A percentile compares a stretch with the other conserved stretches of the same genome.
Conservation (phyloP, 352 stramenopile species). For the Phytopythium vexans region DNA sequence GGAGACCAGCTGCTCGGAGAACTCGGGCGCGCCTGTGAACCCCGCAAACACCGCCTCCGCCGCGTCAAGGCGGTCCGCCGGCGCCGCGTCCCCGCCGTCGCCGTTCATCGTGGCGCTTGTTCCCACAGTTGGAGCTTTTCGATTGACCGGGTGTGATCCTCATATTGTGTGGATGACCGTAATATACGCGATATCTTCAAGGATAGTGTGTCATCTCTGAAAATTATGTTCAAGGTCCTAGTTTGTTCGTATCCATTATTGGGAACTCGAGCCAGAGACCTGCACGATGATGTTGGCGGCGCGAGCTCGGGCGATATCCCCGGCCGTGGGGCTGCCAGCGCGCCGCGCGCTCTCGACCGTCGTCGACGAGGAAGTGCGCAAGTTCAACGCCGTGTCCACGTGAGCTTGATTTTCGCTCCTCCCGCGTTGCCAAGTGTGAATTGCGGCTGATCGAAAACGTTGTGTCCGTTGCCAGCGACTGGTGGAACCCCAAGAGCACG, state of each 20-base stretch:
- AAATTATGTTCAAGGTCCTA: too few species aligned
- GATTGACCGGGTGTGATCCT: too few species aligned
- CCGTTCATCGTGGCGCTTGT: conserved; percentile 13
- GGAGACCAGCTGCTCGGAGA: too few species aligned
- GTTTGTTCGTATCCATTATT: too few species aligned
- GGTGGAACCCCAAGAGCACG: conserved; percentile 74
- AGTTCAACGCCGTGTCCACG: conserved; percentile 77
- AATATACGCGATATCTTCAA: not conserved
- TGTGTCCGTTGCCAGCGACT: conserved; percentile 42
- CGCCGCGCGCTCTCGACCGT: conserved; percentile 58
- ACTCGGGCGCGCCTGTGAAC: too few species aligned
- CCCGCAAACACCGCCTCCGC: too few species aligned
- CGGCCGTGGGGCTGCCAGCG: conserved; percentile 1
- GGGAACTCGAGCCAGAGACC: too few species aligned
- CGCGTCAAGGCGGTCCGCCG: too few species aligned
- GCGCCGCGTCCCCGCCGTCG: not conserved
- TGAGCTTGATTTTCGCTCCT: conserved; percentile 19
- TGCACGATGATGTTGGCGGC: conserved; percentile 17
- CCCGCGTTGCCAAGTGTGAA: not conserved
- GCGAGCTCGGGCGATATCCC: not conserved
- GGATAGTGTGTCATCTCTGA: not conserved
- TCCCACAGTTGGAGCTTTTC: too few species aligned
- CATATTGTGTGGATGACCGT: too few species aligned
- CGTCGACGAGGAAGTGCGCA: conserved; percentile 70
- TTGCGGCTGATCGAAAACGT: not conserved